These are phyloP conservation scores for Termitomyces sp. DNA, from an alignment of 768 basidiomycete genomes.

Conservation along the genomic window DNA sequence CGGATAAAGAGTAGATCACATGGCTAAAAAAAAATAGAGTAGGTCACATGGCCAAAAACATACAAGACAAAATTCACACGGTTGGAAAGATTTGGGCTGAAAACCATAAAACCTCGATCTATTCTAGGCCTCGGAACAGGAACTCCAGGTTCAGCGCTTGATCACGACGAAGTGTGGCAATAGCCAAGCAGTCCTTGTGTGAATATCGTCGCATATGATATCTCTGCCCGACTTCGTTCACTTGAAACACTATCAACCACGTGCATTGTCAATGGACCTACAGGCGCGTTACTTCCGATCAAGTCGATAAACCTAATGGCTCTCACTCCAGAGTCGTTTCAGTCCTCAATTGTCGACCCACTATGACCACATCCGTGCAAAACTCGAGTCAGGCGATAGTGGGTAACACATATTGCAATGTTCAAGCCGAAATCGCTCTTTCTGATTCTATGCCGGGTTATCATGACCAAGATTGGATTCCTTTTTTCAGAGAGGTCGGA, in stretches of 20 bases:
- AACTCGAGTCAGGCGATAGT: not conserved
- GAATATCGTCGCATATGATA: too few species aligned
- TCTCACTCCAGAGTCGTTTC: not conserved
- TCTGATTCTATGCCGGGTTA: not conserved
- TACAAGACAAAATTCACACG: too few species aligned
- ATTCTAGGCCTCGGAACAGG: too few species aligned
- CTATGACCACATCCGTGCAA: not conserved
- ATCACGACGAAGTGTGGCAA: too few species aligned
- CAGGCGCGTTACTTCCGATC: not conserved
- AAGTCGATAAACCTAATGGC: constrained; percentile 1
- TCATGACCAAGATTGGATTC: not conserved
- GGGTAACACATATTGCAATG: not conserved
- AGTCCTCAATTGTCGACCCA: not conserved
- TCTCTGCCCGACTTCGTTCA: too few species aligned
- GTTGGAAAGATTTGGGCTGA: too few species aligned
- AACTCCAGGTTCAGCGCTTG: too few species aligned
- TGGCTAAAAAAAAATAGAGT: too few species aligned
- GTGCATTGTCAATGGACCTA: not conserved
- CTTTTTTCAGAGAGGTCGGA: not conserved
- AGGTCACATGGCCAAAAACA: too few species aligned
- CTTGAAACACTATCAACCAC: not conserved
- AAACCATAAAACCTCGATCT: too few species aligned
- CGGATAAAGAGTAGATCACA: too few species aligned
- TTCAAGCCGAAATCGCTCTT: not conserved
- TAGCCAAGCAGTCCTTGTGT: too few species aligned